Conservation (phyloP, 495 filamentous ascomycete genomes). For the Glutinoglossum americanum region DNA sequence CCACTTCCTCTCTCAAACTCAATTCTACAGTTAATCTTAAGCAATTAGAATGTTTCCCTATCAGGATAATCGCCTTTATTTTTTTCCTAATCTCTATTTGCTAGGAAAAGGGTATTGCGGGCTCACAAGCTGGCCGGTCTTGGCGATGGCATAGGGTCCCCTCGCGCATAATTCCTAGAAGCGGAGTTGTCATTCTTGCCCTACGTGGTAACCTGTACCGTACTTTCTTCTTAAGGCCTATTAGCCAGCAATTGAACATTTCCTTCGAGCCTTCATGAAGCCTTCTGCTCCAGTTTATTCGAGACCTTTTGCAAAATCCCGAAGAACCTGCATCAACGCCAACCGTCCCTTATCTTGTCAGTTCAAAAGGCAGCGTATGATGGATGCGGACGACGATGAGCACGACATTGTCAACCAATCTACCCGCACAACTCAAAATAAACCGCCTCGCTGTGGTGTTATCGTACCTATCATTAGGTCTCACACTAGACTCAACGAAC, state of each 20-base stretch:
- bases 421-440: not conserved
- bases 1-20: not conserved
- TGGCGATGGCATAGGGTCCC: not conserved
- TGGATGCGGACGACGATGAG: not conserved
- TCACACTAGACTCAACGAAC: not conserved
- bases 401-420: not conserved
- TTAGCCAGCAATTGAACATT: not conserved
- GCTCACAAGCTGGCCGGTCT: not conserved
- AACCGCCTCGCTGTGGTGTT: not conserved
- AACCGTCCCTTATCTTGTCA: not conserved
- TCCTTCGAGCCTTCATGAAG: not conserved
- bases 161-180: not conserved
- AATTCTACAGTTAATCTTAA: not conserved
- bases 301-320: not conserved
- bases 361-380: not conserved
- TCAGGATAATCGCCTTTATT: not conserved
- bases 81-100: not conserved
- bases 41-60: not conserved
- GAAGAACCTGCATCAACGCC: not conserved
- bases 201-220: not conserved
- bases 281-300: not conserved
- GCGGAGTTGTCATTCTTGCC: not conserved
- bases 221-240: not conserved
- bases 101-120: not conserved
- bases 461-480: not conserved